Evolutionary conservation across 208 protist species (phyloP).

Genomic region (Leishmania braziliensis): DNA sequence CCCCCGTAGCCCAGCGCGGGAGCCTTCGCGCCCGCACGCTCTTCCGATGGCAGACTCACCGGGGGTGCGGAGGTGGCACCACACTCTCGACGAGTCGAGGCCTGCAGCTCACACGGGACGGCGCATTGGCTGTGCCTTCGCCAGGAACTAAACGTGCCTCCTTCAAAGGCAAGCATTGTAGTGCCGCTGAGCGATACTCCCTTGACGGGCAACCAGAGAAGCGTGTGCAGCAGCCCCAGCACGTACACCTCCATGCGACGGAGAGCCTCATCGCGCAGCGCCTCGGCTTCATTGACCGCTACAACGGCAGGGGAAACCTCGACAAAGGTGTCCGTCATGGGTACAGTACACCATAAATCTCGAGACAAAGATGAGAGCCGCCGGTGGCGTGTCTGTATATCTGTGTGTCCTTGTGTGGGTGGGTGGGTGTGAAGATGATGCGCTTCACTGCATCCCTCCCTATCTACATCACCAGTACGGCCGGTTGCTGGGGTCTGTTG

Average conservation of each 20-base stretch:
- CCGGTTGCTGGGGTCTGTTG: neutral
- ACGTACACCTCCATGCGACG: slow-evolving; percentile 73
- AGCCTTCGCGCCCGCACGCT: neutral
- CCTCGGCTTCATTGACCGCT: slow-evolving; percentile 8
- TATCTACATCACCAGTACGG: neutral
- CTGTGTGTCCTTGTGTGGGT: neutral
- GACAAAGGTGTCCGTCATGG: slow-evolving; percentile 20
- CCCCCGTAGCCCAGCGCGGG: neutral
- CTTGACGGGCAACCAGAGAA: slow-evolving; percentile 1
- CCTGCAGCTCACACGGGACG: neutral
- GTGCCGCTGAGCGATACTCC: neutral
- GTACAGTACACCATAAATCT: neutral
- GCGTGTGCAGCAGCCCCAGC: slow-evolving; percentile 26
- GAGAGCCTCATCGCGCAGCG: slow-evolving; percentile 48
- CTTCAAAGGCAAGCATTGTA: neutral
- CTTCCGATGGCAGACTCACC: neutral
- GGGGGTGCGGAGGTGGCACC: neutral
- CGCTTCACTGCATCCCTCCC: neutral
- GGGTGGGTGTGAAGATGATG: neutral
- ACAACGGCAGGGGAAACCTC: slow-evolving; percentile 25
- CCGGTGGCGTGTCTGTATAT: neutral
- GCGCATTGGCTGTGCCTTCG: neutral
- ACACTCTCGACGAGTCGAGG: neutral
- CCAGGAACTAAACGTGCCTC: neutral
- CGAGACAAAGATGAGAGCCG: neutral